Base-by-base conservation (phyloP, 23 red algal genomes). In the Porphyridium purpureum region DNA sequence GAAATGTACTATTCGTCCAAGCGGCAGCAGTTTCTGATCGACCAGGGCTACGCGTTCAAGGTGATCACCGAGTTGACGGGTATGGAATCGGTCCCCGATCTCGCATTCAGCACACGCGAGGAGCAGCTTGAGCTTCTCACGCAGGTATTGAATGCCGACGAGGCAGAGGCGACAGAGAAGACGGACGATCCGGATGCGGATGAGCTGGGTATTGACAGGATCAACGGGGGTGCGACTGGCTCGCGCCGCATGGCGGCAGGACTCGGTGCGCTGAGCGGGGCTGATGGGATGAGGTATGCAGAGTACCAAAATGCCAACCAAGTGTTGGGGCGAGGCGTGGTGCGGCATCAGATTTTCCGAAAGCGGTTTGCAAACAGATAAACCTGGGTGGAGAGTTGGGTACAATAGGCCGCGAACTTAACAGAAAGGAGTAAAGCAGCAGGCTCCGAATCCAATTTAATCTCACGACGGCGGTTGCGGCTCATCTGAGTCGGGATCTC, bases 1-100 rank as follows among this genome's bases (percentile, higher is more conserved):
- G 88, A 94, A 41, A 84, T 94, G 88, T 94, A 71, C 33, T 94
- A 83, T 51, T 69, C 88, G 22, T 62, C 70, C 31, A 94, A 94
- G 36, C 60, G 88, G 20, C 88, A 94, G 52, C 79, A 94, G 53
- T 94, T 94, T 54, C 66, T 94, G 11, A 75, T 84, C 52, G 88
- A 94, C 24, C 88, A 94, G 44, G 88, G 88, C 26, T 94, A 94
- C 57, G 76, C 74, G 4, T 94, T 94, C 66, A 84, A 94, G 52
- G 80, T 94, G 7, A 94, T 94, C 50, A 82, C 88, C 19, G 70
- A 94, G 50, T 29, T 94, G 26, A 70, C 73, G 55, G 88, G 76
- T 9, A 85, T 94, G 70, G 78, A 84, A 14, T 49, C 64, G 52
- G 62, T 59, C 41, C 71, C 73, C 60, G 33, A 49, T 23, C 41